Evolutionary conservation across 2,329 filamentous ascomycete species (phyloP).

Genomic region (Clarireedia sp.): DNA sequence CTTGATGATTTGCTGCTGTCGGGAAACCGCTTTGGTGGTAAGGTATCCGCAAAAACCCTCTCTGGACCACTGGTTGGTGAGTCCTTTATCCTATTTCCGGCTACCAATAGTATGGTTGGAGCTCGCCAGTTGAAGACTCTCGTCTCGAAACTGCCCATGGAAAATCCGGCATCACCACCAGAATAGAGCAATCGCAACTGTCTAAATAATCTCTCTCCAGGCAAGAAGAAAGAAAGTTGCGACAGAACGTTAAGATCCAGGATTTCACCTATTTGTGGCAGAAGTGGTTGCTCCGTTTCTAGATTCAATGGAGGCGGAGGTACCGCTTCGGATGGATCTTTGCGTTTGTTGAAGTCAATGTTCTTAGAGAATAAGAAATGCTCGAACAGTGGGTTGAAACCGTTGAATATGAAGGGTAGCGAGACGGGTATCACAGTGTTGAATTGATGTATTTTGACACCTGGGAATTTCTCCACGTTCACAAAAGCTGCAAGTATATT

Average conservation of each 20-base stretch:
- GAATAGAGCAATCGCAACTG: conserved; percentile 61
- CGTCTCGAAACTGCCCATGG: conserved; percentile 67
- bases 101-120: conserved; percentile 64
- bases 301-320: conserved; percentile 12
- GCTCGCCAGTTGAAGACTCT: conserved; percentile 72
- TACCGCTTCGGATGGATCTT: conserved; percentile 20
- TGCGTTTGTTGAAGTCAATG: conserved; percentile 47
- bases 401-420: conserved; percentile 59
- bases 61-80: conserved; percentile 43
- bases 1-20: conserved; percentile 41
- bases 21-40: conserved; percentile 55
- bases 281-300: conserved; percentile 32
- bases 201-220: conserved; percentile 55
- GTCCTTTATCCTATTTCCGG: conserved; percentile 51
- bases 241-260: conserved; percentile 56
- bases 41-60: conserved; percentile 48
- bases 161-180: conserved; percentile 64
- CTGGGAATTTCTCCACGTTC: conserved; percentile 54
- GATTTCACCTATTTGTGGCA: conserved; percentile 52
- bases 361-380: conserved; percentile 69
- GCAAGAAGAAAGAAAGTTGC: conserved; percentile 67
- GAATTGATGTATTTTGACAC: conserved; percentile 55
- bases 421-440: conserved; percentile 49
- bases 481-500: conserved; percentile 59
- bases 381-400: conserved; percentile 62